Conservation (phyloP, 805 yeast species). For the Pichia paraexigua region DNA sequence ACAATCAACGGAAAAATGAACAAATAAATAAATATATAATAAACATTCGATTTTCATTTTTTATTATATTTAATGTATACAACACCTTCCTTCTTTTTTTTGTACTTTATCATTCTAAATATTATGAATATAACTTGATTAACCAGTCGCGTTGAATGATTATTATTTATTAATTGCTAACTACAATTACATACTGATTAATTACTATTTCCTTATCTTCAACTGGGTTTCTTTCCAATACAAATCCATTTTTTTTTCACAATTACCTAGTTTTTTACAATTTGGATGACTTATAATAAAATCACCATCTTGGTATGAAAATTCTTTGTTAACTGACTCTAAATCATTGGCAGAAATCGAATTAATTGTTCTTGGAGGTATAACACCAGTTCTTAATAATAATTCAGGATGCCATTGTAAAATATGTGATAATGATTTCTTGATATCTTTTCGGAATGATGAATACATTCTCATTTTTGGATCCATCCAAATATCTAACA, state of each 20-base stretch:
- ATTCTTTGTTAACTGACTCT: constrained; percentile 19
- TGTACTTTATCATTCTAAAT: not conserved
- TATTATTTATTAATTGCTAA: not conserved
- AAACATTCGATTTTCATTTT: not conserved
- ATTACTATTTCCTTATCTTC: not conserved
- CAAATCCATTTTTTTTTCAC: constrained; percentile 32
- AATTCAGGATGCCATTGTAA: constrained; percentile 92
- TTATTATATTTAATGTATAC: not conserved
- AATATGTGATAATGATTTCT: constrained; percentile 73
- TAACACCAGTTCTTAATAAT: constrained; percentile 62
- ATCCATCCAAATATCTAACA: constrained; percentile 77
- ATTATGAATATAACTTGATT: too few species aligned
- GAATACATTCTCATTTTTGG: constrained; percentile 58
- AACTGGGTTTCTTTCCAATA: not conserved
- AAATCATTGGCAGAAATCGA: not conserved
- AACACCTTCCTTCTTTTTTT: not conserved
- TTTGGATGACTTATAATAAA: constrained; percentile 55
- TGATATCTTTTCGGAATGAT: constrained; percentile 52
- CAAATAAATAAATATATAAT: not conserved
- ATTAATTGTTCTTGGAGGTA: constrained; percentile 33
- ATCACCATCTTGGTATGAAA: constrained; percentile 56
- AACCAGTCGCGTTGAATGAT: too few species aligned
- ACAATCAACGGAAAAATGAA: constrained; percentile 29
- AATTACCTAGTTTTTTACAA: constrained; percentile 42
- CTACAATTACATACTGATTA: not conserved